Conservation (phyloP, 2,329 filamentous ascomycete species). For the Xylaria polymorpha region DNA sequence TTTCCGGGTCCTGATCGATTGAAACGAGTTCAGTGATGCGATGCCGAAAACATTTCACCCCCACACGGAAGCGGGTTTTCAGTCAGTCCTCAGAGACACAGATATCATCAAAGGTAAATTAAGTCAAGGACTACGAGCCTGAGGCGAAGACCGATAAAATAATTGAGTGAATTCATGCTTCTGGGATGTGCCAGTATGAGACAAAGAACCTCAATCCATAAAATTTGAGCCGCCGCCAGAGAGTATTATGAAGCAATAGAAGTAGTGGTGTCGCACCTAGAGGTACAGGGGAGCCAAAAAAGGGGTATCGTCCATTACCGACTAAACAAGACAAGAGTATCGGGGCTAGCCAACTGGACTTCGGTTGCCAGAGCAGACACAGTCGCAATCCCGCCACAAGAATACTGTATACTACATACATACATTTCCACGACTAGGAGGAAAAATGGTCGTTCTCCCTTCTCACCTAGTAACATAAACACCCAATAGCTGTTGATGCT, state of each 20-base stretch:
- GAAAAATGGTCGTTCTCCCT: conserved; percentile 7
- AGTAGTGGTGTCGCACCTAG: not conserved
- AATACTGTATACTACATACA: conserved; percentile 21
- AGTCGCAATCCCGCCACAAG: conserved; percentile 6
- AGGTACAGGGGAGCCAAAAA: conserved; percentile 20
- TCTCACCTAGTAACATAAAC: conserved; percentile 4
- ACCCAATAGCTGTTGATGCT: conserved; percentile 4
- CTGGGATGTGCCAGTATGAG: not conserved
- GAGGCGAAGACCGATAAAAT: not conserved
- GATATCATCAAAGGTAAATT: not conserved
- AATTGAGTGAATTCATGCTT: not conserved
- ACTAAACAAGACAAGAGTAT: conserved; percentile 29
- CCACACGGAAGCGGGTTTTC: conserved; percentile 11
- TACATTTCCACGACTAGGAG: conserved; percentile 12
- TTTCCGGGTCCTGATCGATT: conserved; percentile 12
- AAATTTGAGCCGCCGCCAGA: not conserved
- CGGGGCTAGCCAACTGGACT: conserved; percentile 11
- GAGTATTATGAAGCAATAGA: not conserved
- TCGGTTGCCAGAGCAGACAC: not conserved
- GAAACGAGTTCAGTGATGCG: not conserved
- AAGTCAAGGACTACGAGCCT: not conserved
- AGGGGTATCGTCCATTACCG: conserved; percentile 41
- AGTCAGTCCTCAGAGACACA: not conserved
- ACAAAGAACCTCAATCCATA: not conserved
- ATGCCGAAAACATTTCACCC: conserved; percentile 3